These are phyloP conservation scores for Anthostomella pinea DNA, from an alignment of 2,329 filamentous ascomycete species.

Conservation along the genomic window DNA sequence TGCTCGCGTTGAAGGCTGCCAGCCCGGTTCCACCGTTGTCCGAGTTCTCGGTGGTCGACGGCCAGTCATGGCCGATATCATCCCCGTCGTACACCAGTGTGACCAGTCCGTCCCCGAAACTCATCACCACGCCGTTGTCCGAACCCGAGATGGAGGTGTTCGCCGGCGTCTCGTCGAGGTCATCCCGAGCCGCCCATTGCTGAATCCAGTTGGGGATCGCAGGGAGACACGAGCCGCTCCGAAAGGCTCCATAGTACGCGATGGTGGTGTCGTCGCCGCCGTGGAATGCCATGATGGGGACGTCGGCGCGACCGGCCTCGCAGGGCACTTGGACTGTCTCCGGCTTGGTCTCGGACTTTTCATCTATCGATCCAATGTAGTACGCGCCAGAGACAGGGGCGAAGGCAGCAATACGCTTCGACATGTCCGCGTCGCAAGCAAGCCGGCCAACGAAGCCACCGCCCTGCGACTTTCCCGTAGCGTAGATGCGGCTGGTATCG, in stretches of 20 bases:
- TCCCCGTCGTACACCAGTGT: constrained; percentile 26
- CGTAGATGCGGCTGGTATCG: constrained; percentile 25
- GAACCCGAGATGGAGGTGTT: constrained; percentile 11
- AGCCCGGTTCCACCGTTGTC: constrained; percentile 18
- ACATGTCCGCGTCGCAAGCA: constrained; percentile 22
- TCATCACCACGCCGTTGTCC: constrained; percentile 9
- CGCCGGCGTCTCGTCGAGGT: constrained; percentile 8
- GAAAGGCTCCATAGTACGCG: constrained; percentile 40
- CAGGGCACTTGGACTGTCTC: constrained; percentile 37
- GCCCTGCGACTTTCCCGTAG: constrained; percentile 29
- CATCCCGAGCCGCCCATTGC: constrained; percentile 38
- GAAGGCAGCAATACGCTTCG: constrained; percentile 26
- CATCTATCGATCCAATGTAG: constrained; percentile 21
- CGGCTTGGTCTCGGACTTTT: constrained; percentile 31
- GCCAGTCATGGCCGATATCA: constrained; percentile 27
- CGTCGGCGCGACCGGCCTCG: constrained; percentile 29
- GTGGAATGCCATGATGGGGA: constrained; percentile 50
- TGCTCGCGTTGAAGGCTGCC: constrained; percentile 27
- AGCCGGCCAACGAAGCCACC: constrained; percentile 25
- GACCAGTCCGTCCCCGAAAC: constrained; percentile 18
- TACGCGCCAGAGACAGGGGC: constrained; percentile 28
- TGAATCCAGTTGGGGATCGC: constrained; percentile 39
- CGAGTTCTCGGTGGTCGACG: constrained; percentile 19
- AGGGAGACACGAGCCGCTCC: constrained; percentile 42
- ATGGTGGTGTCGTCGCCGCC: constrained; percentile 47